Conservation (phyloP, 2,329 filamentous ascomycete genomes). For the Fusarium chlamydosporum region DNA sequence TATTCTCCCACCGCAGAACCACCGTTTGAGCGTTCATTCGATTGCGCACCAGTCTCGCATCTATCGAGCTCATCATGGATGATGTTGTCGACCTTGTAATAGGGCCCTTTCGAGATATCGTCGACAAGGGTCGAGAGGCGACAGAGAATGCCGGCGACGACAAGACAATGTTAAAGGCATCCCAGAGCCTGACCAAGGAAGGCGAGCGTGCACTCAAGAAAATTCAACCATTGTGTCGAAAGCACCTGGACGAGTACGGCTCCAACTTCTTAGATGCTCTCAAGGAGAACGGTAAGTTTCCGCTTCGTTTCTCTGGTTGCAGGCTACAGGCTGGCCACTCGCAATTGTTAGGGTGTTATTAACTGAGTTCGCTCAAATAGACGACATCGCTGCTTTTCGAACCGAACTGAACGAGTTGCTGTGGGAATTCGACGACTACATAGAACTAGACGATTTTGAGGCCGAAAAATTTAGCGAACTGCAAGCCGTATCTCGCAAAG, state of each 20-base stretch:
- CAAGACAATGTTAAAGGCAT: slow-evolving; percentile 65
- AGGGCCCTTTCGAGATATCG: slow-evolving; percentile 66
- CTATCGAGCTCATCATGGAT: slow-evolving; percentile 54
- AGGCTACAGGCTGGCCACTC: not conserved
- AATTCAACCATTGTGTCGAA: slow-evolving; percentile 66
- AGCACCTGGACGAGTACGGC: slow-evolving; percentile 64
- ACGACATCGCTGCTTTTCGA: slow-evolving; percentile 65
- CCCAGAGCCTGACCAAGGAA: slow-evolving; percentile 63
- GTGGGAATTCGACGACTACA: slow-evolving; percentile 71
- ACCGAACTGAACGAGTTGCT: slow-evolving; percentile 64
- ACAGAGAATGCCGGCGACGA: slow-evolving; percentile 63
- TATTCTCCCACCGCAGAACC: slow-evolving; percentile 13
- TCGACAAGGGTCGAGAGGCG: slow-evolving; percentile 65
- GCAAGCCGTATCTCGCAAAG: slow-evolving; percentile 63
- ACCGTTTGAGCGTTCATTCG: slow-evolving; percentile 1
- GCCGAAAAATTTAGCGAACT: slow-evolving; percentile 64
- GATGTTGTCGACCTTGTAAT: slow-evolving; percentile 62
- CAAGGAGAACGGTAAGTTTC: slow-evolving; percentile 66
- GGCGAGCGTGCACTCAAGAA: slow-evolving; percentile 65
- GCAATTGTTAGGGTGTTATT: slow-evolving; percentile 11
- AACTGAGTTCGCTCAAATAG: slow-evolving; percentile 47
- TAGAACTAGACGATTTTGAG: slow-evolving; percentile 66
- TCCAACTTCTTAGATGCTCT: slow-evolving; percentile 65
- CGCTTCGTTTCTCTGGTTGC: not conserved
- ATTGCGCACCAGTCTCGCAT: slow-evolving; percentile 6